These are phyloP conservation scores for Paramecium caudatum DNA, from an alignment of 73 alveolate species.

Conservation along the genomic window DNA sequence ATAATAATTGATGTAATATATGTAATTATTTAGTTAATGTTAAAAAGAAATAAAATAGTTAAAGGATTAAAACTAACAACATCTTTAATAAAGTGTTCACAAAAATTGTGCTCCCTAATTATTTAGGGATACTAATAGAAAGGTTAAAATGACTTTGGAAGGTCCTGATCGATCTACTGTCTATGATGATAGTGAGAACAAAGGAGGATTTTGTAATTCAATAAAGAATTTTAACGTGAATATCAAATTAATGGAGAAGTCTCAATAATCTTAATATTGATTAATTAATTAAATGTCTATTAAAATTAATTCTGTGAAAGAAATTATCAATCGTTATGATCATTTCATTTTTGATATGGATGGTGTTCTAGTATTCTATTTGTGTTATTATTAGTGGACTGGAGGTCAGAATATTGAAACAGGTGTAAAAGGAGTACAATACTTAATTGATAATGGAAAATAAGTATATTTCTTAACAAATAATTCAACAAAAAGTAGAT, in stretches of 20 bases:
- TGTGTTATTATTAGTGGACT: constrained; percentile 61
- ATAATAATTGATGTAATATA: constrained; percentile 3
- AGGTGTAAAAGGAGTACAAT: constrained; percentile 60
- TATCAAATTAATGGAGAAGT: constrained; percentile 31
- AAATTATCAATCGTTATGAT: constrained; percentile 66
- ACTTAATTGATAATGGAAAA: constrained; percentile 67
- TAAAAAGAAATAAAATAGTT: background rate
- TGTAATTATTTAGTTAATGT: background rate
- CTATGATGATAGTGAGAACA: constrained; percentile 10
- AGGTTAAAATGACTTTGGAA: background rate
- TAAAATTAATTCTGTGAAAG: constrained; percentile 52
- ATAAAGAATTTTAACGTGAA: constrained; percentile 39
- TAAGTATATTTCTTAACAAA: constrained; percentile 77
- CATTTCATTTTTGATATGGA: constrained; percentile 78
- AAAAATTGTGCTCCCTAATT: constrained; percentile 46
- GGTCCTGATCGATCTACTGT: constrained; percentile 42
- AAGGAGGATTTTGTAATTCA: constrained; percentile 41
- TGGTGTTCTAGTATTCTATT: constrained; percentile 76
- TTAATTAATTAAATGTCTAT: background rate
- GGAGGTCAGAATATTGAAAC: constrained; percentile 70
- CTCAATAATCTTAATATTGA: constrained; percentile 45
- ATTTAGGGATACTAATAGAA: constrained; percentile 65
- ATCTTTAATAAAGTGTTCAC: constrained; percentile 36
- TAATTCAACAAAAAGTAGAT: constrained; percentile 78
- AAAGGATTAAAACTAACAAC: background rate